Conservation (phyloP, 2,329 filamentous ascomycete genomes). For the Cytospora paraplurivora region DNA sequence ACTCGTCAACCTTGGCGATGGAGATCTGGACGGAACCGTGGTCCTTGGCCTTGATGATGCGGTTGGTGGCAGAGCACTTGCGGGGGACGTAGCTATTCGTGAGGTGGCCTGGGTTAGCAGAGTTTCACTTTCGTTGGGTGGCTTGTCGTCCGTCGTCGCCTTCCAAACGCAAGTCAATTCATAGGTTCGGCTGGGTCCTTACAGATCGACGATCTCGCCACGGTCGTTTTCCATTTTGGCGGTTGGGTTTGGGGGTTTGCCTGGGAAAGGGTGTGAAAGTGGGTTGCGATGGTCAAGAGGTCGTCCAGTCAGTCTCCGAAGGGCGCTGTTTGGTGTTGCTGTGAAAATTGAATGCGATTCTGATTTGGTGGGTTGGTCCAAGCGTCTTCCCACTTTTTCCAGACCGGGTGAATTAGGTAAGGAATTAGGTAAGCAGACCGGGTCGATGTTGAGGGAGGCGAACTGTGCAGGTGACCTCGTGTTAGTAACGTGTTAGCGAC, state of each 20-base stretch:
- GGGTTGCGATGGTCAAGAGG: slow-evolving; percentile 38
- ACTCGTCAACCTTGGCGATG: slow-evolving; percentile 98
- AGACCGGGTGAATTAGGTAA: not conserved
- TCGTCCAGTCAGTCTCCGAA: slow-evolving; percentile 34
- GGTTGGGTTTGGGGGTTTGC: slow-evolving; percentile 42
- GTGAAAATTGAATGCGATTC: slow-evolving; percentile 23
- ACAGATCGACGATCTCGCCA: slow-evolving; percentile 99
- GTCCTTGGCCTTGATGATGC: slow-evolving; percentile 99
- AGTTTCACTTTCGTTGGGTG: not conserved
- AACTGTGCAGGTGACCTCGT: slow-evolving; percentile 8
- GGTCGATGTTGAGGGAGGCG: not conserved
- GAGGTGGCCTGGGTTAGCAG: slow-evolving; percentile 35
- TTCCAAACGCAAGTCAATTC: slow-evolving; percentile 10
- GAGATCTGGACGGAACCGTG: slow-evolving; percentile 98
- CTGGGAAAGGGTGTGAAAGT: slow-evolving; percentile 35
- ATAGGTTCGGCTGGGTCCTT: slow-evolving; percentile 46
- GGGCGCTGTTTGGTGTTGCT: slow-evolving; percentile 18
- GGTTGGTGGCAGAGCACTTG: slow-evolving; percentile 98
- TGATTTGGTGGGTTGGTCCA: slow-evolving; percentile 28
- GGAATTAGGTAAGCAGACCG: not conserved
- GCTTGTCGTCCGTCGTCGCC: slow-evolving; percentile 16
- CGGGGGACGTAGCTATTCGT: slow-evolving; percentile 84
- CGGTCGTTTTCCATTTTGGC: slow-evolving; percentile 97
- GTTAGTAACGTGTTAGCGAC: not conserved
- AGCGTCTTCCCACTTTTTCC: slow-evolving; percentile 25